These are phyloP conservation scores for Chaetomium cochliodes DNA, from an alignment of 495 filamentous ascomycete genomes.

Conservation along the genomic window DNA sequence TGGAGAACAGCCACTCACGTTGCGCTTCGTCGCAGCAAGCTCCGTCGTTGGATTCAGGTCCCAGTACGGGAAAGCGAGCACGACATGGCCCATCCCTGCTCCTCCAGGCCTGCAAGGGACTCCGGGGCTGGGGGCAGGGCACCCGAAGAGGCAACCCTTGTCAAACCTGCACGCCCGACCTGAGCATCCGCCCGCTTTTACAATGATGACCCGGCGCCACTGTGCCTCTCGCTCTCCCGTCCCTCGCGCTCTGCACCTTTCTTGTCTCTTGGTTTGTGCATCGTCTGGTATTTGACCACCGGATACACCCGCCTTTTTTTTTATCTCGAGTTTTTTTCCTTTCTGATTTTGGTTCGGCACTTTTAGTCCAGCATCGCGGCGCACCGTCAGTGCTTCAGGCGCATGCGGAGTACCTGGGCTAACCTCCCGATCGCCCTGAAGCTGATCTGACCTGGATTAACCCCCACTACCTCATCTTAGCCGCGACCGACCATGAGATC, in stretches of 20 bases:
- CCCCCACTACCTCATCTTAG: too few relatives aligned
- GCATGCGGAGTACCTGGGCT: too few relatives aligned
- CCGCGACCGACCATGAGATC: constrained; percentile 26
- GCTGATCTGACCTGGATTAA: too few relatives aligned
- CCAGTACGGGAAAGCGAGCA: background rate
- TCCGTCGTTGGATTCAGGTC: background rate
- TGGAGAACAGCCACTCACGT: background rate
- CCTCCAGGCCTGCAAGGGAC: background rate
- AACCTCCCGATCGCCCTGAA: too few relatives aligned
- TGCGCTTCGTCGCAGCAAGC: background rate
- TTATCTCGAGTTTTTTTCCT: background rate
- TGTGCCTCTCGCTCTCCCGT: constrained; percentile 7
- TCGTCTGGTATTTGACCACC: background rate
- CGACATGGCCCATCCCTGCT: background rate
- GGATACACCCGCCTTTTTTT: background rate
- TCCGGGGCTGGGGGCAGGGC: background rate
- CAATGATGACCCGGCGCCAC: constrained; percentile 6
- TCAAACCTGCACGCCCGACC: background rate
- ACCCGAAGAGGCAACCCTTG: background rate
- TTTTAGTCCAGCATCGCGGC: background rate
- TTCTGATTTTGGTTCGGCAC: constrained; percentile 2
- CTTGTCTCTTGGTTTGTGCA: background rate
- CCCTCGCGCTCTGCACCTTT: constrained; percentile 4
- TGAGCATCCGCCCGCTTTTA: constrained; percentile 1
- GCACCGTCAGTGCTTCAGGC: constrained; percentile 12